A percentile compares a stretch with the other conserved stretches of the same genome.
phyloP scores from a whole-genome alignment of 1,284 basidiomycete species.

The Austroboletus olivaceoglutinosus region DNA sequence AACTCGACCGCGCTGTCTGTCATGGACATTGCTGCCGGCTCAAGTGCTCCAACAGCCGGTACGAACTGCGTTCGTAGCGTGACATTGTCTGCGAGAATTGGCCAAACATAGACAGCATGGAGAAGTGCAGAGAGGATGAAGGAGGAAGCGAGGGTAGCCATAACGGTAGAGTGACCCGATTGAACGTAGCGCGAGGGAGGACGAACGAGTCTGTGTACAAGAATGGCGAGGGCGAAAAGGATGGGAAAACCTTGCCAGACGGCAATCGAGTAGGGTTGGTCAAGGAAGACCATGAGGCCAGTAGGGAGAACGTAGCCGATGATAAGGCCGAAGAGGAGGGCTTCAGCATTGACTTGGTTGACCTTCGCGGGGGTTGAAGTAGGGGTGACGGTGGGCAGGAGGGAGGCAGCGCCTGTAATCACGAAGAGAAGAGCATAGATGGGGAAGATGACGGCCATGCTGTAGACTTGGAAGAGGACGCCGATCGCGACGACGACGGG shows the following conservation, averaged over 20 bases:
- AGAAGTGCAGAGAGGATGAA: conserved; percentile 35
- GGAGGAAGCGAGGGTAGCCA: conserved; percentile 33
- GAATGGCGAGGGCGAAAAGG: conserved; percentile 31
- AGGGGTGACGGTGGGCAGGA: not conserved
- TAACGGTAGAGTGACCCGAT: conserved; percentile 41
- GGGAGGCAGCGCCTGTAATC: conserved; percentile 30
- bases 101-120: conserved; percentile 39
- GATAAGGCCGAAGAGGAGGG: conserved; percentile 40
- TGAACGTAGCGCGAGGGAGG: conserved; percentile 21
- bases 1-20: conserved; percentile 35
- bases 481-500: conserved; percentile 15
- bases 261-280: conserved; percentile 37
- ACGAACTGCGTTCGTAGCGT: conserved; percentile 29
- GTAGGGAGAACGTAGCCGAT: conserved; percentile 40
- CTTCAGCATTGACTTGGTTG: conserved; percentile 41
- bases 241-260: conserved; percentile 48
- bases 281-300: conserved; percentile 33
- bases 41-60: conserved; percentile 27
- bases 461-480: conserved; percentile 31
- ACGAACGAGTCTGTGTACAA: conserved; percentile 22
- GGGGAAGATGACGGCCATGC: conserved; percentile 40
- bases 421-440: conserved; percentile 44
- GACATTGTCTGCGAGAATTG: conserved; percentile 25
- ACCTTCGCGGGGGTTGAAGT: conserved; percentile 7
- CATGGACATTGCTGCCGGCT: conserved; percentile 18